Evolutionary conservation across 768 basidiomycete species (phyloP).

Genomic region (Pholiota molesta): DNA sequence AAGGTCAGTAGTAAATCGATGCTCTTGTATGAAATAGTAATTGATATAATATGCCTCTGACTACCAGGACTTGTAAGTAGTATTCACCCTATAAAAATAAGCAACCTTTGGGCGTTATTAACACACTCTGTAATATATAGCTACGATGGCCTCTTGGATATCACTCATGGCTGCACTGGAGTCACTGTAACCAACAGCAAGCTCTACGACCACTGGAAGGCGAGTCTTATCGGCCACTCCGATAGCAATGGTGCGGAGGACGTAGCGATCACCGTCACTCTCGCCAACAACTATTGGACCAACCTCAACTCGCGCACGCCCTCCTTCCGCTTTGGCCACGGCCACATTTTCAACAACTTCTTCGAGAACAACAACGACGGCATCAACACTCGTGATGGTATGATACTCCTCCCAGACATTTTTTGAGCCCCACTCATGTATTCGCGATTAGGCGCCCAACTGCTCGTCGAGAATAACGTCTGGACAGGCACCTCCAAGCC

Average conservation of each 20-base stretch:
- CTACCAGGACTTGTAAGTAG: slow-evolving; percentile 30
- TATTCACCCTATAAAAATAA: background rate
- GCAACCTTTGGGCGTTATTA: background rate
- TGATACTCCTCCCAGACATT: background rate
- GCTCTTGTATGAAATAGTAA: background rate
- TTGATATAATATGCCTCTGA: background rate
- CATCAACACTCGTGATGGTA: slow-evolving; percentile 45
- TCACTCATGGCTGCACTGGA: slow-evolving; percentile 47
- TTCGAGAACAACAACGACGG: slow-evolving; percentile 47
- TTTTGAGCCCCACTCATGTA: background rate
- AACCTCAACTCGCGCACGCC: slow-evolving; percentile 49
- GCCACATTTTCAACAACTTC: slow-evolving; percentile 49
- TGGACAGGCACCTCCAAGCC: slow-evolving; percentile 44
- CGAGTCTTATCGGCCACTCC: slow-evolving; percentile 44
- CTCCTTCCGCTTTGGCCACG: slow-evolving; percentile 48
- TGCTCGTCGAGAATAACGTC: slow-evolving; percentile 51
- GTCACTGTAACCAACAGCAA: slow-evolving; percentile 44
- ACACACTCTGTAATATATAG: slow-evolving; percentile 18
- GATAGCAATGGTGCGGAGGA: slow-evolving; percentile 37
- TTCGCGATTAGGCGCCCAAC: slow-evolving; percentile 38
- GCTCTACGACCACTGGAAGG: slow-evolving; percentile 50
- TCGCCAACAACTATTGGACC: slow-evolving; percentile 44
- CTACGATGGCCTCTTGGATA: slow-evolving; percentile 47
- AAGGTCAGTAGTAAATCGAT: slow-evolving; percentile 30
- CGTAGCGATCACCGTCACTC: slow-evolving; percentile 42